Conservation (phyloP, 2,329 filamentous ascomycete species). For the Zymoseptoria crescenta region DNA sequence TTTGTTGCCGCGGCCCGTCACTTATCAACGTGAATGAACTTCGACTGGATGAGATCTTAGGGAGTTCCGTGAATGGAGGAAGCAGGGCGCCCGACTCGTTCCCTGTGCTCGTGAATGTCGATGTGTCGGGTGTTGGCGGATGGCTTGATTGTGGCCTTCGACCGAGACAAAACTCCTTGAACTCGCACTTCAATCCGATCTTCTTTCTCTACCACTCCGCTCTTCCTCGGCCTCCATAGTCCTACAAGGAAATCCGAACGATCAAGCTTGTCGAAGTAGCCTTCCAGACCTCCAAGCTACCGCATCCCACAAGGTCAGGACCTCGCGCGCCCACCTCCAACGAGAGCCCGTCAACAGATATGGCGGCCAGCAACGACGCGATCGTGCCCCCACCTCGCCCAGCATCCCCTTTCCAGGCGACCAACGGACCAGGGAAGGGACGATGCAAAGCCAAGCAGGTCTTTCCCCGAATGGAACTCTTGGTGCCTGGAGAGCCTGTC, state of each 20-base stretch:
- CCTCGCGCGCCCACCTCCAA: no score
- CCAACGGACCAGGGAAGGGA: background rate
- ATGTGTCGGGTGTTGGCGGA: background rate
- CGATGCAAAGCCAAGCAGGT: slow-evolving; percentile 2
- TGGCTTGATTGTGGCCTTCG: background rate
- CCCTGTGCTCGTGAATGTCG: no score
- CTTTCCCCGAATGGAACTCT: slow-evolving; percentile 4
- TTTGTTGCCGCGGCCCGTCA: background rate
- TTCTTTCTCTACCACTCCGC: background rate
- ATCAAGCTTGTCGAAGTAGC: no score
- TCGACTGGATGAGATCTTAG: background rate
- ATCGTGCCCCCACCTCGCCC: background rate
- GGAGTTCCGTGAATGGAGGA: background rate
- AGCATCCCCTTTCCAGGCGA: background rate
- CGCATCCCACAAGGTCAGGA: no score
- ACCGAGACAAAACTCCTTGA: background rate
- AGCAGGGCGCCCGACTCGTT: background rate
- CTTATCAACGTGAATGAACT: background rate
- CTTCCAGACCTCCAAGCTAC: no score
- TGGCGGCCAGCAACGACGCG: no score
- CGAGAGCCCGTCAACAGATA: no score
- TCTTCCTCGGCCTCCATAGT: background rate
- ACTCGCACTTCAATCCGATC: background rate
- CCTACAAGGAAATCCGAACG: no score
- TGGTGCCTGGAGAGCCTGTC: slow-evolving; percentile 6